Conservation (phyloP, 2,329 filamentous ascomycete genomes). For the Sphaceloma murrayae region DNA sequence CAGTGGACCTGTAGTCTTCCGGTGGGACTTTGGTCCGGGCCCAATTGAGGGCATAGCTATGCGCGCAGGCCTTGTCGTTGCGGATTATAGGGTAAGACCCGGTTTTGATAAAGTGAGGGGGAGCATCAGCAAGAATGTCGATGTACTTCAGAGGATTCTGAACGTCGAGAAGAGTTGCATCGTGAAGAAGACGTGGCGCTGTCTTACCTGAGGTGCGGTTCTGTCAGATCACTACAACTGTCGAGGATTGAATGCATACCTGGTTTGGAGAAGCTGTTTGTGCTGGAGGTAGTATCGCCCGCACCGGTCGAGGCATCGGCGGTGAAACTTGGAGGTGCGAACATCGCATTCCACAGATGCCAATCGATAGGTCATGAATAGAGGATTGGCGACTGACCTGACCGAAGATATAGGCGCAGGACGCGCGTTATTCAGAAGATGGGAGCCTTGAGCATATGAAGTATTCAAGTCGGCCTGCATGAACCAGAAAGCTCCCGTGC, state of each 20-base stretch:
- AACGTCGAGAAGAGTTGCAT: conserved; percentile 42
- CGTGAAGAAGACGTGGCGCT: conserved; percentile 42
- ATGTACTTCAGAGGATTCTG: conserved; percentile 29
- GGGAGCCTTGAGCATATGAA: conserved; percentile 12
- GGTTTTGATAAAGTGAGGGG: conserved; percentile 42
- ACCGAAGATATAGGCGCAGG: not conserved
- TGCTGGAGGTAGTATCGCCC: not conserved
- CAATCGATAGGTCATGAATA: not conserved
- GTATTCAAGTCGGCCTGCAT: conserved; percentile 7
- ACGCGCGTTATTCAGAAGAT: conserved; percentile 9
- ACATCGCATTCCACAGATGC: conserved; percentile 3
- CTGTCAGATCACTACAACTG: not conserved
- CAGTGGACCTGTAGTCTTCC: conserved; percentile 33
- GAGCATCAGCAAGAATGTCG: conserved; percentile 50
- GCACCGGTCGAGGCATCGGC: conserved; percentile 7
- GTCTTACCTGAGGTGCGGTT: conserved; percentile 35
- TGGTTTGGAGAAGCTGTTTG: conserved; percentile 8
- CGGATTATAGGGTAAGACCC: conserved; percentile 28
- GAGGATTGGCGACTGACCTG: not conserved
- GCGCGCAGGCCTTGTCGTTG: conserved; percentile 44
- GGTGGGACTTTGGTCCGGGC: conserved; percentile 44
- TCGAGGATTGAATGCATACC: not conserved
- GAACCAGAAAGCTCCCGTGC: conserved; percentile 3
- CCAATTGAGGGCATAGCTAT: conserved; percentile 49
- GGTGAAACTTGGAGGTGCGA: conserved; percentile 14